Evolutionary conservation across 306 rosid species (phyloP).

Genomic region (Crotalaria pallida): DNA sequence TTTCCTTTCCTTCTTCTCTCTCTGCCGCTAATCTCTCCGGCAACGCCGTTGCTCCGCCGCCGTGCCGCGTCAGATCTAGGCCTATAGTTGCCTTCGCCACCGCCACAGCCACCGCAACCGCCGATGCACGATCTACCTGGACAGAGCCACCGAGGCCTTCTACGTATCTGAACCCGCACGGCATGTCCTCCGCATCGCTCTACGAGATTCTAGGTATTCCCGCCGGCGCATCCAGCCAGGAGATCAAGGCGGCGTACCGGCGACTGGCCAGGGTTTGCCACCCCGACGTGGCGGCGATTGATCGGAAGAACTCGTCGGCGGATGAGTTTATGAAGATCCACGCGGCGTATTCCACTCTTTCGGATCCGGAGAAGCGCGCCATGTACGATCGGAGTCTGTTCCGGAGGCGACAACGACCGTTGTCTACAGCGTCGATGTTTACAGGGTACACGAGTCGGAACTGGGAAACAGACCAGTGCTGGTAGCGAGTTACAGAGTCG

Average conservation of each 20-base stretch:
- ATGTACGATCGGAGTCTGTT: conserved; percentile 54
- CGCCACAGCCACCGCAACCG: conserved; percentile 25
- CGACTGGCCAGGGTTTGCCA: conserved; percentile 69
- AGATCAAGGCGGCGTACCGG: conserved; percentile 81
- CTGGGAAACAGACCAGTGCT: conserved; percentile 99
- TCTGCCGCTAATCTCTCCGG: conserved; percentile 9
- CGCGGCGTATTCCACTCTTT: conserved; percentile 75
- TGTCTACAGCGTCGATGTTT: conserved; percentile 32
- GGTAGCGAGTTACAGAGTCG: conserved; percentile 66
- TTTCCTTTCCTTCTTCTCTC: conserved; percentile 8
- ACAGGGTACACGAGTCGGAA: conserved; percentile 62
- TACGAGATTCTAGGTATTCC: conserved; percentile 77
- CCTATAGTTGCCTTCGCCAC: conserved; percentile 28
- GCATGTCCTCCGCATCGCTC: conserved; percentile 38
- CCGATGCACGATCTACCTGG: conserved; percentile 34
- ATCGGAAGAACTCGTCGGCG: conserved; percentile 56
- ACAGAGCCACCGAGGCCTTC: conserved; percentile 37
- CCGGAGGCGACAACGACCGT: conserved; percentile 45
- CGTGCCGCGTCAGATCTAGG: conserved; percentile 1
- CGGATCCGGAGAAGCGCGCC: conserved; percentile 88
- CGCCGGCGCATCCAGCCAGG: conserved; percentile 61
- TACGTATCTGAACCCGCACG: conserved; percentile 25
- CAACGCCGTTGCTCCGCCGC: background rate
- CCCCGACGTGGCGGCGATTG: conserved; percentile 73
- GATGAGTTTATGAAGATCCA: conserved; percentile 73